Base-by-base conservation (phyloP, 2,329 filamentous ascomycete genomes). In the Colletotrichum salicis region DNA sequence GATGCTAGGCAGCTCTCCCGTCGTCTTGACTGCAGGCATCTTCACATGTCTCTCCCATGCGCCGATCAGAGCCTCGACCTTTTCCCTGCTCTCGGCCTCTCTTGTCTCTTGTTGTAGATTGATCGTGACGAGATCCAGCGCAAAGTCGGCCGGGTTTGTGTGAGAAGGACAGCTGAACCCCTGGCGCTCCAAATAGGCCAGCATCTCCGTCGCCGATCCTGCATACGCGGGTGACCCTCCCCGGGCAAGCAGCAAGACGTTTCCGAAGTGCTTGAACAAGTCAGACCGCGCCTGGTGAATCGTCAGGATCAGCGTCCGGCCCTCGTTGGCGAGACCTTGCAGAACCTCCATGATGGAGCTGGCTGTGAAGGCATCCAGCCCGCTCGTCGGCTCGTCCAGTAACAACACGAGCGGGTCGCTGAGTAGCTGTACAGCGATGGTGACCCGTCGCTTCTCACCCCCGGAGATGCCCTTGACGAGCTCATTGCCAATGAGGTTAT, bases 261-360 rank as follows among this genome's bases (percentile, higher is more conserved):
- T 93, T 1, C 92, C 92, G 77, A 95, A 95, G 72, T 91, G 88
- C 24, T 84, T 84, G 76, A 94, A 95, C 0, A 94, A 80, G 73
- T 94, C 91, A 0, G 92, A 94, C 3, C 93, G 89, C 1, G 92
- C 91, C 78, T 95, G 93, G 70, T 95, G 93, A 45, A 95, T 94
- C 0, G 92, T 94, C n/a, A 94, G 84, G 55, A 95, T 89, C 1
- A 95, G 80, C 0, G 93, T 95, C 6, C 92, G 88, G 1, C 93
- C 93, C 81, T 95, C 93, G 27, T 89, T 88, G 0, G 93, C 92
- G 2, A 95, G 84, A 2, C 90, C 90, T 29, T 89, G 86, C 1
- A 95, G 85, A 3, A 95, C 92, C 72, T 94, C 91, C 80, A 94
- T 90, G 73, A 95, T 94, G 1, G 92, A 94, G 64, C 87, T 90